These are phyloP conservation scores for Phytophthora multivora DNA, from an alignment of 352 stramenopile genomes.

Conservation along the genomic window DNA sequence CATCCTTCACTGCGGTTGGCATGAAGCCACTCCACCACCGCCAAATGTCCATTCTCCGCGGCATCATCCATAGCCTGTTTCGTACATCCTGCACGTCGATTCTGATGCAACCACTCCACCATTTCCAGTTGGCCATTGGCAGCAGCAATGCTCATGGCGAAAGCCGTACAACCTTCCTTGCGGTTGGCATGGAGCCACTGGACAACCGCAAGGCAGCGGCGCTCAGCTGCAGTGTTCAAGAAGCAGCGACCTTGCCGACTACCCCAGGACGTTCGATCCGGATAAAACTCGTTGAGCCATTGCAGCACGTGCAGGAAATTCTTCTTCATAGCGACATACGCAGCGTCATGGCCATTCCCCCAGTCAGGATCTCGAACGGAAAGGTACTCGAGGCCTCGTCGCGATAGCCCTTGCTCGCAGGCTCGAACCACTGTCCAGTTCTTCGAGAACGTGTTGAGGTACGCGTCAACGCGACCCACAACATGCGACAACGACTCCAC, in stretches of 20 bases:
- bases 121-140: constrained; percentile 13
- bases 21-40: constrained; percentile 22
- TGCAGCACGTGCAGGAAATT: constrained; percentile 18
- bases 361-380: constrained; percentile 16
- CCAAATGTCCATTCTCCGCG: constrained; percentile 16
- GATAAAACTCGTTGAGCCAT: constrained; percentile 22
- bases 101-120: constrained; percentile 15
- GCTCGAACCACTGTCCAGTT: constrained; percentile 14
- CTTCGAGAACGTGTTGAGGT: constrained; percentile 12
- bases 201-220: constrained; percentile 7
- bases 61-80: constrained; percentile 26
- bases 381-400: constrained; percentile 15
- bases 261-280: constrained; percentile 17
- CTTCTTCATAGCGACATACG: constrained; percentile 18
- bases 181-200: constrained; percentile 21
- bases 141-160: constrained; percentile 15
- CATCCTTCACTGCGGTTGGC: constrained; percentile 21
- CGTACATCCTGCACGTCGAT: constrained; percentile 12
- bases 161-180: constrained; percentile 14
- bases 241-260: constrained; percentile 9
- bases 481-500: constrained; percentile 21
- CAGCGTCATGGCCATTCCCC: constrained; percentile 5
- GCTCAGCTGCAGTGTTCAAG: constrained; percentile 15
- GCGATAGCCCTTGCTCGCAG: constrained; percentile 9
- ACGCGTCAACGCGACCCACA: constrained; percentile 9